These are phyloP conservation scores for Hanseniaspora sp. DNA, from an alignment of 1,139 yeast genomes.

Conservation along the genomic window DNA sequence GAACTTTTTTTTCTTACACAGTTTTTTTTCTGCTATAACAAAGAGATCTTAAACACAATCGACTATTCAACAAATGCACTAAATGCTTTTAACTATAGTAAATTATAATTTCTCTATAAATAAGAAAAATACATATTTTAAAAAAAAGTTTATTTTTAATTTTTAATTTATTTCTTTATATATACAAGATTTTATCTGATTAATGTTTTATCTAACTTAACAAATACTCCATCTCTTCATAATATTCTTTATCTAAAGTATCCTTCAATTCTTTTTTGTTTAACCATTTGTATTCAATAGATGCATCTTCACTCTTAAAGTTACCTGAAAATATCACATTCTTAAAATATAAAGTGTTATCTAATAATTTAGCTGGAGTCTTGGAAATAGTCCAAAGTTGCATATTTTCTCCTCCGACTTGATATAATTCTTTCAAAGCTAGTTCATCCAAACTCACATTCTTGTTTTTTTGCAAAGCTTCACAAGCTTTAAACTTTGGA, in stretches of 20 bases:
- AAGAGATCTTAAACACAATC: too few relatives aligned
- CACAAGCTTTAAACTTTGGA: constrained; percentile 50
- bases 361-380: constrained; percentile 67
- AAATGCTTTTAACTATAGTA: too few relatives aligned
- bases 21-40: too few relatives aligned
- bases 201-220: constrained; percentile 31
- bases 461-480: constrained; percentile 21
- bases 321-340: constrained; percentile 85
- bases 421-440: constrained; percentile 65
- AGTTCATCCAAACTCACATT: constrained; percentile 46
- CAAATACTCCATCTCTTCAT: constrained; percentile 41
- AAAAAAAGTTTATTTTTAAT: too few relatives aligned
- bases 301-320: constrained; percentile 41
- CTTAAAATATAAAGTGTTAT: constrained; percentile 53
- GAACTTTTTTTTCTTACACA: too few relatives aligned
- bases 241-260: constrained; percentile 47
- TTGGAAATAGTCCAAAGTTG: constrained; percentile 84
- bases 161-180: background rate
- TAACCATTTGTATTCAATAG: constrained; percentile 62
- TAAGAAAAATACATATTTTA: background rate
- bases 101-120: too few relatives aligned
- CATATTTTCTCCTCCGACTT: constrained; percentile 62
- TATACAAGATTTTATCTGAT: background rate
- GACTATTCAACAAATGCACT: too few relatives aligned
- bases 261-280: constrained; percentile 65